Conservation (phyloP, 2,329 filamentous ascomycete species). For the Penicillium sp. region DNA sequence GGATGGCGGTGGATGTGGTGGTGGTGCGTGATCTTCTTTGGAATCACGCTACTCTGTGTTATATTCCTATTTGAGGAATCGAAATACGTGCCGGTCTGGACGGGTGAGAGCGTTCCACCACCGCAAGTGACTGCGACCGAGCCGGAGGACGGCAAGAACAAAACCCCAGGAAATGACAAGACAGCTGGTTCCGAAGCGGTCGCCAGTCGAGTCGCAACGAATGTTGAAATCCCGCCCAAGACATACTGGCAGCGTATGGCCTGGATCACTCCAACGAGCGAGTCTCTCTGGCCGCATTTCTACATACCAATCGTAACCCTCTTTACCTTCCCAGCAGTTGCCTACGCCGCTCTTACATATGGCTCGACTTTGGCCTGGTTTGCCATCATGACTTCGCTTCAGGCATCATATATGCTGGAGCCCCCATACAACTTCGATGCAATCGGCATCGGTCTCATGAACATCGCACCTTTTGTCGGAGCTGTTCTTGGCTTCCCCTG, state of each 20-base stretch:
- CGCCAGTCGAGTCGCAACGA: conserved; percentile 12
- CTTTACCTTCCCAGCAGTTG: conserved; percentile 50
- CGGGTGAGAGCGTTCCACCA: conserved; percentile 1
- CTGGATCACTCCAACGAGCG: conserved; percentile 26
- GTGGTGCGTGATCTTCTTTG: conserved; percentile 47
- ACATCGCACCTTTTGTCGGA: conserved; percentile 42
- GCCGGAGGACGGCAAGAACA: background rate
- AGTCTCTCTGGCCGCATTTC: conserved; percentile 23
- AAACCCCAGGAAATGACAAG: background rate
- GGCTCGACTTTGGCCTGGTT: conserved; percentile 40
- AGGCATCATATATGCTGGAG: conserved; percentile 37
- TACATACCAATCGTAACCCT: conserved; percentile 31
- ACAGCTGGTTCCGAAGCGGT: background rate
- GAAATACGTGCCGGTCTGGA: conserved; percentile 12
- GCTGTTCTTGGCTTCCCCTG: conserved; percentile 35
- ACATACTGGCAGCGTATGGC: conserved; percentile 47
- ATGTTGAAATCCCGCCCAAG: conserved; percentile 38
- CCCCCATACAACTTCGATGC: conserved; percentile 43
- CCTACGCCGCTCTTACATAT: conserved; percentile 41
- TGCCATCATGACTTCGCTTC: conserved; percentile 39
- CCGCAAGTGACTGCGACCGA: background rate
- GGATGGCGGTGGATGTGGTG: conserved; percentile 56
- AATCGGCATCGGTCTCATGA: conserved; percentile 40
- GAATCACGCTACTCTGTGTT: conserved; percentile 41
- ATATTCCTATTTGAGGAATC: conserved; percentile 50